Base-by-base conservation (phyloP, 805 yeast species). In the Metschnikowia borealis region DNA sequence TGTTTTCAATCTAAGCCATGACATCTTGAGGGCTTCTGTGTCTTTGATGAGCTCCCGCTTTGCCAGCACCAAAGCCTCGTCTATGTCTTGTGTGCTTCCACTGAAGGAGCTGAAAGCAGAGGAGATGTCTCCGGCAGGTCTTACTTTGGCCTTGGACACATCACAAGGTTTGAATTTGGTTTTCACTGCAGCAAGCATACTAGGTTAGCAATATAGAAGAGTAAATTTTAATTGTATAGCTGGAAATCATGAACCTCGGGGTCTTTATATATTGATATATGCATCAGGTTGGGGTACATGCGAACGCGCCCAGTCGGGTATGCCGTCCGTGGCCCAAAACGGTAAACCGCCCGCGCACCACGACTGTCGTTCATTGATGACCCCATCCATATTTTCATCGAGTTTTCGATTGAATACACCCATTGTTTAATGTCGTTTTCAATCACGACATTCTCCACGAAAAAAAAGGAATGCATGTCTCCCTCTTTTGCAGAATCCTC, bases 61-160 rank as follows among this genome's bases (percentile, higher is more conserved):
- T 13, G 47, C 50, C 21, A 44, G 40, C 20, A 31, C 46, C 37
- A 42, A 40, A n/a, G 51, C 18, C 5, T 44, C 48, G 23, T 50
- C 51, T 3, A 44, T 36, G 5, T 37, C 42, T 17, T 42, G 23
- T 17, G 37, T 38, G 35, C 34, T 20, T 21, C 41, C 35, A 34
- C 46, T 35, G 40, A 51, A 38, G 11, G 51, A 51, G 45, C 38
- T 50, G 21, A 51, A 51, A 3, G 50, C 51, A 3, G 54, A 47
- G 17, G 54, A 51, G 20, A 51, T 51, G 45, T 51, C 54, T 10
- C 54, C 54, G 5, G 42, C 51, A 10, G 51, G 48, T 20, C 51
- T 33, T n/a, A 40, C 48, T 36, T 51, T 51, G 39, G 54, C 51
- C 20, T 41, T 36, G 20, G 38, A 33, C 29, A 51, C 38, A 32